phyloP scores from a whole-genome alignment of 768 basidiomycete species.

The Lentinula guzmanii region DNA sequence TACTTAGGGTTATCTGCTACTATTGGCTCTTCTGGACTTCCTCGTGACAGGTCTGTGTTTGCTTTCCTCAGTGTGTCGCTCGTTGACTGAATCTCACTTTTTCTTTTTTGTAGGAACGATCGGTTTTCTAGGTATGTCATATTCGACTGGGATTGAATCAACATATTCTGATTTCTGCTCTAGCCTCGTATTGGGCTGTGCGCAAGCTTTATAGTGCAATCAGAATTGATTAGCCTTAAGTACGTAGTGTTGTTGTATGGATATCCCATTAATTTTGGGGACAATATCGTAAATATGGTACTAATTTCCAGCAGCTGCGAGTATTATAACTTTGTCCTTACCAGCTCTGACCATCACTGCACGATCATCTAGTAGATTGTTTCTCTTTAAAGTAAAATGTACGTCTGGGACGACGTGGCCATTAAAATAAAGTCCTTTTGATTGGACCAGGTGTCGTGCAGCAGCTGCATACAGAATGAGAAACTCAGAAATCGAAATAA shows the following conservation, averaged over 20 bases:
- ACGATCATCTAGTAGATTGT: conserved; percentile 53
- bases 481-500: background rate
- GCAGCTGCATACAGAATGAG: conserved; percentile 41
- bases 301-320: conserved; percentile 27
- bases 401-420: conserved; percentile 48
- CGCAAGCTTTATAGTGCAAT: conserved; percentile 77
- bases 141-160: background rate
- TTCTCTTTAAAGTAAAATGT: conserved; percentile 30
- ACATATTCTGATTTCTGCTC: background rate
- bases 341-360: conserved; percentile 69
- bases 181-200: conserved; percentile 88
- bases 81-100: background rate
- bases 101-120: conserved; percentile 61
- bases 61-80: background rate
- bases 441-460: conserved; percentile 53
- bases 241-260: conserved; percentile 6
- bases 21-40: conserved; percentile 82
- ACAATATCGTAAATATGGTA: background rate
- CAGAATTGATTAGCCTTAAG: conserved; percentile 51
- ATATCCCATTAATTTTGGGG: background rate
- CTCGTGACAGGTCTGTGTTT: conserved; percentile 67
- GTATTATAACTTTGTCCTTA: conserved; percentile 61
- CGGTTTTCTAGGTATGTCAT: conserved; percentile 55
- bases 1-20: conserved; percentile 68
- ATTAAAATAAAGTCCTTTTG: conserved; percentile 73